phyloP scores from a whole-genome alignment of 78 protist species.

The Capsaspora owczarzaki region DNA sequence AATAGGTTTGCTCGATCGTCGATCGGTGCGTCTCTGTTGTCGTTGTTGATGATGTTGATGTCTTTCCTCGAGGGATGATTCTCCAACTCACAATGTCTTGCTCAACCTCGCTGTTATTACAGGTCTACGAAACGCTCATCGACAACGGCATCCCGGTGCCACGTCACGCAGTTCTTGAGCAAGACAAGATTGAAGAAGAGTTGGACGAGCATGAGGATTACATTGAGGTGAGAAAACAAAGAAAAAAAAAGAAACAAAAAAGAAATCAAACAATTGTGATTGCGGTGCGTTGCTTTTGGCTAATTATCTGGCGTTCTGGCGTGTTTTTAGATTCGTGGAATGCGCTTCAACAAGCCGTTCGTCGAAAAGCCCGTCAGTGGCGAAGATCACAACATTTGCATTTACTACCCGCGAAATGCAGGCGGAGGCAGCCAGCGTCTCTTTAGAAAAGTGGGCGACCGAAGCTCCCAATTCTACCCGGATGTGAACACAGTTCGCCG shows the following conservation, averaged over 20 bases:
- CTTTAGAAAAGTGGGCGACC: slow-evolving; percentile 85
- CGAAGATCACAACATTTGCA: slow-evolving; percentile 85
- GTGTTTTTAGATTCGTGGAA: too few species aligned
- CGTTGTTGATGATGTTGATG: too few species aligned
- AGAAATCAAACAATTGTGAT: too few species aligned
- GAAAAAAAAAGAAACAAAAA: background rate
- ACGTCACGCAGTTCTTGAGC: slow-evolving; percentile 4
- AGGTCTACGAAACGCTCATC: slow-evolving; percentile 39
- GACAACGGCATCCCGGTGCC: slow-evolving; percentile 53
- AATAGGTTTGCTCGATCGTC: slow-evolving; percentile 36
- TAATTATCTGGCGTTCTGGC: too few species aligned
- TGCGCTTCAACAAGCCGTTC: slow-evolving; percentile 78
- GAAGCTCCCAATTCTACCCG: slow-evolving; percentile 36
- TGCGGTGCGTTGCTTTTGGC: background rate
- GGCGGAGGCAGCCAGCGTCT: slow-evolving; percentile 80
- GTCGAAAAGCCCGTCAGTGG: slow-evolving; percentile 87
- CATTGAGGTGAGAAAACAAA: slow-evolving; percentile 10
- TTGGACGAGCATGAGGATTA: slow-evolving; percentile 32
- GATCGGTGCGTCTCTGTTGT: background rate
- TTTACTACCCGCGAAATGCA: slow-evolving; percentile 70
- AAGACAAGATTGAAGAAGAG: background rate
- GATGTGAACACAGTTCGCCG: slow-evolving; percentile 48
- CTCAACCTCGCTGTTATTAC: background rate
- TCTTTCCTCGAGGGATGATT: too few species aligned
- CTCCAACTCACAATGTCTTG: background rate